Base-by-base conservation (phyloP, 805 yeast species). In the Komagataella mondaviorum region DNA sequence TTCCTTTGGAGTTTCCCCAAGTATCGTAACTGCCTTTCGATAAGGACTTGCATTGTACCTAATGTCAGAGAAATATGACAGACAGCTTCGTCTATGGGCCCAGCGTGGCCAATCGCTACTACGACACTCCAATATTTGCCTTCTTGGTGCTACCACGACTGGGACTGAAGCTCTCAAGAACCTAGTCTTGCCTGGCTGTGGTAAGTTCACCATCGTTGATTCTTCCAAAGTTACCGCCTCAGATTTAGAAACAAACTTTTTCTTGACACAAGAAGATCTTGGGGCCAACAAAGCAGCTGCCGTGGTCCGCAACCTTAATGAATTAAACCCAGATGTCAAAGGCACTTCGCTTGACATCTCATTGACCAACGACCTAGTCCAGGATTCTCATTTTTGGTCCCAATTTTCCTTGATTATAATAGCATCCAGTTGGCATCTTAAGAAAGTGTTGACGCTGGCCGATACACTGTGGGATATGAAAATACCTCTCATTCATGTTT, bases 81-180 rank as follows among this genome's bases (percentile, higher is more conserved):
- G 99, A 44, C 98, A 91, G 62, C 68, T 91, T 53, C 75, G 97
- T 44, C 68, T 91, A 14, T 91, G 98, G 98, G 89, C 87, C 1
- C 59, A 75, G 0, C 64, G 73, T 8, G 99, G 97, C 3, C 99
- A 91, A 60, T 53, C 63, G 3, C 68, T 71, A 6, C 69, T 91
- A 16, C 77, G 77, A 36, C 59, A 61, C 1, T 70, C 90, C 0
- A 80, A 75, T 51, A 71, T 89, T 3, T 76, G 88, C 51, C 63
- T 88, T 2, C 57, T 88, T 2, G 77, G 79, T 47, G 80, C 80
- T 4, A 70, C 78, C 1, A 59, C 81, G 0, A 70, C 81, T 0
- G 79, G 83, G 1, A 73, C 81, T 2, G 98, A 91, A 63, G 65
- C 78, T 3, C 63, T 85, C 44, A 90, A 91, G 69, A 88, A 89